Evolutionary conservation across 1,284 basidiomycete genomes (phyloP), one percentile per base, ranked within the genome.

Genomic region (Rhodotorula sp.): DNA sequence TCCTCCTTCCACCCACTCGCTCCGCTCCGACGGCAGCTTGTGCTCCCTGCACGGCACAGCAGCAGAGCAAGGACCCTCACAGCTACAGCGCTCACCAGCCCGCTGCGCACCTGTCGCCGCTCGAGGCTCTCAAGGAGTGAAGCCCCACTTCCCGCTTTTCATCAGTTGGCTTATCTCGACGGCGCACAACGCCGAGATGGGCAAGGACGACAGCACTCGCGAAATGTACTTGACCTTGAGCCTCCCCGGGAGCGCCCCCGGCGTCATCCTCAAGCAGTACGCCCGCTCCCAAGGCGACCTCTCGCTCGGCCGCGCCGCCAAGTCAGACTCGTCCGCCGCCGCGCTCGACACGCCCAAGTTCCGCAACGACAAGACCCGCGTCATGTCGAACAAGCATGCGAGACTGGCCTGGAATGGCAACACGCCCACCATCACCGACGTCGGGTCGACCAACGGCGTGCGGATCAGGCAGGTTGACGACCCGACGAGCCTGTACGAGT

Each of bases 311-410:
- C 64, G 69, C 37, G 69, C 53, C 1, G 22, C 46, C 10, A 60
- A 42, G 30, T 45, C 48, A 55, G 66, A 57, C 48, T 7, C 44
- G 14, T 42, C 51, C 24, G 63, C 63, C 4, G 22, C 42, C 22
- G 66, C 64, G 33, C 66, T 56, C 18, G 6, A 30, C 29, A 30
- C 48, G 29, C 59, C 59, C n/a, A 58, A 65, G 59, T 66, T 71
- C 61, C 59, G 69, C 42, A 55, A 29, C 14, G 45, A 49, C 42
- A 48, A 48, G 44, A 67, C 66, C 42, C 67, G 67, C 55, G 69
- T 71, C 49, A 71, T 71, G 69, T 65, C 62, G n/a, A 48, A 45
- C 30, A 18, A 7, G 22, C 66, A 71, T 48, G 63, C 66, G 29
- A 6, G 0, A 17, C 6, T 71, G n/a, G 46, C 30, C n/a, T 71